These are phyloP conservation scores for Candida glucosophila DNA, from an alignment of 1,139 yeast genomes.

Conservation along the genomic window DNA sequence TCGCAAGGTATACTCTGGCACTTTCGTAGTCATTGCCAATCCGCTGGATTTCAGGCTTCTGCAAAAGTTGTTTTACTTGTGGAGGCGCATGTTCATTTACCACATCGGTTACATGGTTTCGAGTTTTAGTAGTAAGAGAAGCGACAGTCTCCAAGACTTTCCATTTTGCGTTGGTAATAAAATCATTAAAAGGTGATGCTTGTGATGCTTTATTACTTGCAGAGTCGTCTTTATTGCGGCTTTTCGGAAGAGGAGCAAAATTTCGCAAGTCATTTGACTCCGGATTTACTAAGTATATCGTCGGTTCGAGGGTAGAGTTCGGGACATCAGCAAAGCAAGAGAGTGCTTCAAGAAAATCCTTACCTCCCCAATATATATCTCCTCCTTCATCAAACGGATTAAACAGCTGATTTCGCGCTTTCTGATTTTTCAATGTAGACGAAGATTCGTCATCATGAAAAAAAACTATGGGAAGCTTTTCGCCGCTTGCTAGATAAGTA, in stretches of 20 bases:
- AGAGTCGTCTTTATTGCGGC: slow-evolving; percentile 5
- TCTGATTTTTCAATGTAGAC: slow-evolving; percentile 58
- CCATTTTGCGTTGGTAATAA: slow-evolving; percentile 75
- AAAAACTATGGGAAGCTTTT: slow-evolving; percentile 70
- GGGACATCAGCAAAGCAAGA: slow-evolving; percentile 51
- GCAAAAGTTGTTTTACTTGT: slow-evolving; percentile 53
- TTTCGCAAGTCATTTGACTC: slow-evolving; percentile 67
- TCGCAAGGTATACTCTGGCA: slow-evolving; percentile 84
- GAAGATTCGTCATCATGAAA: slow-evolving; percentile 88
- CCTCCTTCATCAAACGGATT: slow-evolving; percentile 66
- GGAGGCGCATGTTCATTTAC: slow-evolving; percentile 62
- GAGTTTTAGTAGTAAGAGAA: slow-evolving; percentile 63
- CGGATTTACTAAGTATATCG: slow-evolving; percentile 73
- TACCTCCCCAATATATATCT: slow-evolving; percentile 85
- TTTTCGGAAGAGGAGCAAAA: slow-evolving; percentile 55
- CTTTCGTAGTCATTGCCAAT: slow-evolving; percentile 89
- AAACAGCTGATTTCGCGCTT: slow-evolving; percentile 52
- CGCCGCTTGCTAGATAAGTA: slow-evolving; percentile 61
- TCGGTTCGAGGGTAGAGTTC: slow-evolving; percentile 61
- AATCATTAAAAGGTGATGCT: slow-evolving; percentile 29
- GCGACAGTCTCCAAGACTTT: slow-evolving; percentile 78
- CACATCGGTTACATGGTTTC: slow-evolving; percentile 48
- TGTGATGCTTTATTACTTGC: slow-evolving; percentile 12
- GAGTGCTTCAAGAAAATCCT: slow-evolving; percentile 55
- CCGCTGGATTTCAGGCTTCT: slow-evolving; percentile 69